Evolutionary conservation across 2,329 filamentous ascomycete species (phyloP).

Genomic region (Alternaria arbusti): DNA sequence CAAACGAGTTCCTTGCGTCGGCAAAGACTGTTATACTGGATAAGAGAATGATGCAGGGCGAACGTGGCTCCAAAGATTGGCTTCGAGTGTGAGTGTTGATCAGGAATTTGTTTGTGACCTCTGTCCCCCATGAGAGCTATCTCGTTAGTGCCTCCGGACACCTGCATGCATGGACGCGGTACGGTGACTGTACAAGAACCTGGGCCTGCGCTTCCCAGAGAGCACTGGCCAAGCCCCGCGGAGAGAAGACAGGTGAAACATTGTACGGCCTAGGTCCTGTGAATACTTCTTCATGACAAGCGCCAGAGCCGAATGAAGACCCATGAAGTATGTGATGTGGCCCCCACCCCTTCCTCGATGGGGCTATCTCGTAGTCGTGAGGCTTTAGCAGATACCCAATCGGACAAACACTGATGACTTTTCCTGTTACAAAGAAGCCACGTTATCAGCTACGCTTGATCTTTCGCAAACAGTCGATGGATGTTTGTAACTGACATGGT

Average conservation of each 20-base stretch:
- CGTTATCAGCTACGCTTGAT: background rate
- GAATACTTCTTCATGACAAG: constrained; percentile 6
- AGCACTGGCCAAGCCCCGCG: constrained; percentile 3
- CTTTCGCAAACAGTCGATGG: background rate
- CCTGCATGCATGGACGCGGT: constrained; percentile 8
- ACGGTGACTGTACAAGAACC: constrained; percentile 7
- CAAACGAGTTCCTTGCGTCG: constrained; percentile 7
- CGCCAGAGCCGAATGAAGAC: constrained; percentile 1
- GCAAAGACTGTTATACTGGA: background rate
- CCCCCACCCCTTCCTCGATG: background rate
- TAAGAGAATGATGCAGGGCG: background rate
- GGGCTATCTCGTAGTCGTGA: background rate
- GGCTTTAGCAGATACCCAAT: background rate
- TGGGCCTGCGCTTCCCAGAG: constrained; percentile 8
- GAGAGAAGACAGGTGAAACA: constrained; percentile 18
- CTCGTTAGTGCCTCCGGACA: constrained; percentile 5
- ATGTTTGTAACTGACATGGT: constrained; percentile 21
- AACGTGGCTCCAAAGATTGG: constrained; percentile 15
- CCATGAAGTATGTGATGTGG: background rate
- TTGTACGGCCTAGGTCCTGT: constrained; percentile 12
- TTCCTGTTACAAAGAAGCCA: background rate
- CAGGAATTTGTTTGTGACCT: constrained; percentile 9
- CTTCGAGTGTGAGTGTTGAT: background rate
- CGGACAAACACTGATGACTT: constrained; percentile 4
- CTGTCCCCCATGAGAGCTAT: background rate